Conservation (phyloP, 2,329 filamentous ascomycete genomes). For the Nigrograna mackinnonii region DNA sequence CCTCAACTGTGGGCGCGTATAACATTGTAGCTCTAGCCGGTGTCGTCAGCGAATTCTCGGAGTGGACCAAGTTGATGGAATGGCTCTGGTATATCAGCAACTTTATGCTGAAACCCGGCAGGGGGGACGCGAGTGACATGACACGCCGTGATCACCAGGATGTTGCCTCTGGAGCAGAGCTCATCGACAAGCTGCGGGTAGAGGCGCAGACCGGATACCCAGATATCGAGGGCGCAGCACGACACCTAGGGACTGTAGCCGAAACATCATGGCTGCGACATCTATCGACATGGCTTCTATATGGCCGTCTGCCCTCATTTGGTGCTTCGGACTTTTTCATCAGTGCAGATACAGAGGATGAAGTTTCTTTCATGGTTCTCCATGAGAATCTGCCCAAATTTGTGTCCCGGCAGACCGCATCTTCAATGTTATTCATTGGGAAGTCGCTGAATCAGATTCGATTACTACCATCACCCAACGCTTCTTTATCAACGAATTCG, state of each 20-base stretch:
- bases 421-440: slow-evolving; percentile 88
- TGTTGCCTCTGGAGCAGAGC: slow-evolving; percentile 67
- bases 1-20: slow-evolving; percentile 83
- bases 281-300: slow-evolving; percentile 86
- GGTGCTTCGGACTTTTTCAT: slow-evolving; percentile 89
- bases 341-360: slow-evolving; percentile 38
- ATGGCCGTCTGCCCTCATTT: slow-evolving; percentile 78
- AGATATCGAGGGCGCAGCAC: slow-evolving; percentile 78
- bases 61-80: slow-evolving; percentile 80
- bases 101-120: slow-evolving; percentile 60
- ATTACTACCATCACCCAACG: slow-evolving; percentile 33
- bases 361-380: slow-evolving; percentile 30
- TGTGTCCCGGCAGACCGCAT: slow-evolving; percentile 72
- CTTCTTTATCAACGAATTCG: slow-evolving; percentile 23
- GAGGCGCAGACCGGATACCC: slow-evolving; percentile 86
- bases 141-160: slow-evolving; percentile 14
- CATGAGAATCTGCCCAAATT: slow-evolving; percentile 73
- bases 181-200: slow-evolving; percentile 76
- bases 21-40: slow-evolving; percentile 90
- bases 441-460: slow-evolving; percentile 85
- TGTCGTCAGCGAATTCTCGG: slow-evolving; percentile 81
- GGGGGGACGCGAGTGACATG: slow-evolving; percentile 6
- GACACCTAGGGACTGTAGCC: slow-evolving; percentile 73
- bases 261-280: slow-evolving; percentile 93
- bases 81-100: slow-evolving; percentile 79